Percentiles rank a stretch among this genome's conserved stretches.
Evolutionary conservation across 208 protist species (phyloP).

Genomic region (Leishmania arabica): DNA sequence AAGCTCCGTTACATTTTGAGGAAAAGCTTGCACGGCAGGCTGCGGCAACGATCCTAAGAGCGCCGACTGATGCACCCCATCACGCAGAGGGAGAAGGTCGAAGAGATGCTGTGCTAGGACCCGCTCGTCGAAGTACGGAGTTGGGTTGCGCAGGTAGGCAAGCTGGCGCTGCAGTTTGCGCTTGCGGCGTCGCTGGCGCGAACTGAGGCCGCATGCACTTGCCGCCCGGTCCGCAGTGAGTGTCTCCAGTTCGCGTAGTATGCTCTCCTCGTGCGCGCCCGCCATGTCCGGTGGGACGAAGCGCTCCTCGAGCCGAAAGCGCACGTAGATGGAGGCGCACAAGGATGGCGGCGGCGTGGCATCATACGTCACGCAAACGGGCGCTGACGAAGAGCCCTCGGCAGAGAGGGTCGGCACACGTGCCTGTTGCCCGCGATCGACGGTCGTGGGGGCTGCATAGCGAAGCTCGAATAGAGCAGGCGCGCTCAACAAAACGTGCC

Average conservation of each 20-base stretch:
- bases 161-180: constrained; percentile 58
- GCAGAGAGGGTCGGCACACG: not conserved
- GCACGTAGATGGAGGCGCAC: constrained; percentile 30
- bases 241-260: constrained; percentile 30
- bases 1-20: constrained; percentile 26
- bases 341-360: constrained; percentile 2
- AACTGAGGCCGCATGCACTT: constrained; percentile 29
- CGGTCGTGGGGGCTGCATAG: not conserved
- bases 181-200: constrained; percentile 36
- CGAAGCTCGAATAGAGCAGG: constrained; percentile 46
- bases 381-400: not conserved
- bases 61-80: constrained; percentile 31
- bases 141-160: constrained; percentile 56
- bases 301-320: constrained; percentile 44
- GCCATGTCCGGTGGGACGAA: constrained; percentile 33
- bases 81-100: constrained; percentile 62
- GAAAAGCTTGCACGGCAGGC: constrained; percentile 31
- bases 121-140: constrained; percentile 70
- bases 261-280: constrained; percentile 11
- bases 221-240: constrained; percentile 33
- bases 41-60: constrained; percentile 28
- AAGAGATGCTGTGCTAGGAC: constrained; percentile 77
- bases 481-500: constrained; percentile 77
- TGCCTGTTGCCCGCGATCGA: not conserved
- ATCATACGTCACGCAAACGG: not conserved